Percentiles rank a stretch among this genome's conserved stretches.
These are phyloP conservation scores for Paecilomyces sp. DNA, from an alignment of 2,329 filamentous ascomycete genomes.

Conservation along the genomic window DNA sequence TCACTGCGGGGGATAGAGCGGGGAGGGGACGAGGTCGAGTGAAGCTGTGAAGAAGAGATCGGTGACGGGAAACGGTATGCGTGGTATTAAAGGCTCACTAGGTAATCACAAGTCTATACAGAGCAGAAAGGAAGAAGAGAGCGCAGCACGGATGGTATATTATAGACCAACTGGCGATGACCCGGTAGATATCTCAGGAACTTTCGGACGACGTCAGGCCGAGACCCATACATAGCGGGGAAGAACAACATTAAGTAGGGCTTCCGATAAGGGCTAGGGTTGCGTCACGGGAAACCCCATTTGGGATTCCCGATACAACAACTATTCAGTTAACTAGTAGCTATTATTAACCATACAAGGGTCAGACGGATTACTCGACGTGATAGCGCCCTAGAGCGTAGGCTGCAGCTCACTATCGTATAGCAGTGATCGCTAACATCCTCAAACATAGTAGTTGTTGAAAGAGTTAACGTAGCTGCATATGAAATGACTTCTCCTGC, in stretches of 20 bases:
- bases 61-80: neutral
- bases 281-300: neutral
- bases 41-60: neutral
- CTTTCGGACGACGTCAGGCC: neutral
- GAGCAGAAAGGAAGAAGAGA: neutral
- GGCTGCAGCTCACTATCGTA: too few species aligned
- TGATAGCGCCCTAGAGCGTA: too few species aligned
- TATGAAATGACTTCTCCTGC: too few species aligned
- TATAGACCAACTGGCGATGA: neutral
- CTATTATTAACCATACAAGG: too few species aligned
- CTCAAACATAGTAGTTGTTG: too few species aligned
- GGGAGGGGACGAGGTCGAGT: neutral
- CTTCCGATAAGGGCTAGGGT: neutral
- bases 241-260: neutral
- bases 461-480: too few species aligned
- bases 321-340: too few species aligned
- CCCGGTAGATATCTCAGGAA: neutral
- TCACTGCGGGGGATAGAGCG: neutral
- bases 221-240: neutral
- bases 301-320: too few species aligned
- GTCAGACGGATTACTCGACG: too few species aligned
- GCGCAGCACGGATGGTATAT: neutral
- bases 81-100: neutral
- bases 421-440: too few species aligned
- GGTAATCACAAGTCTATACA: neutral